A percentile compares a stretch with the other conserved stretches of the same genome.
Conservation (phyloP, 2,329 filamentous ascomycete species). For the Neofusicoccum laricinum region DNA sequence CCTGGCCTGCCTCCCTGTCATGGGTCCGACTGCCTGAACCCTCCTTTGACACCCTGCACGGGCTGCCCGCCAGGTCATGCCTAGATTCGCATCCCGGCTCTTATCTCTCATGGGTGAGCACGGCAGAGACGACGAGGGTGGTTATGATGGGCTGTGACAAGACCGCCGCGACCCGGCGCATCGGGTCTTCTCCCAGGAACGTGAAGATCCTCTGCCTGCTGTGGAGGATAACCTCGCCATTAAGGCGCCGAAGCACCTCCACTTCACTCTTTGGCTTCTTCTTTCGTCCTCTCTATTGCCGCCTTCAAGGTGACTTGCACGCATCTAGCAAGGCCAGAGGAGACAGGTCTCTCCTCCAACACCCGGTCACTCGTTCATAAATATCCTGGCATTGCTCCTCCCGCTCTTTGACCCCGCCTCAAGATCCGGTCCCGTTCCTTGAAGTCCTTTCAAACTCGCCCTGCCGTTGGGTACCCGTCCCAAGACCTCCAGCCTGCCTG, state of each 20-base stretch:
- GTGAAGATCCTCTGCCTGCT: slow-evolving; percentile 8
- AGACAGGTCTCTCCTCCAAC: background rate
- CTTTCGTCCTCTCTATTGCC: slow-evolving; percentile 5
- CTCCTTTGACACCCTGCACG: background rate
- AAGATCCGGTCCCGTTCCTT: background rate
- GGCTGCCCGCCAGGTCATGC: background rate
- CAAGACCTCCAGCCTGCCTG: background rate
- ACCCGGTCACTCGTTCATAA: background rate
- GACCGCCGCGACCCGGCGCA: background rate
- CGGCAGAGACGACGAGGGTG: background rate
- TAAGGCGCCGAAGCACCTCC: background rate
- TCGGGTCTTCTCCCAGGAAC: slow-evolving; percentile 5
- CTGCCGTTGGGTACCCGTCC: too few species aligned
- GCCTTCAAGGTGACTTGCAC: background rate
- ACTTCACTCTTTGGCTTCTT: background rate
- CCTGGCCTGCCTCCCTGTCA: background rate
- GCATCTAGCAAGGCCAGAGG: background rate
- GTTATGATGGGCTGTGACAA: slow-evolving; percentile 10
- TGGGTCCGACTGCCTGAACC: too few species aligned
- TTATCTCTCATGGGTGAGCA: background rate
- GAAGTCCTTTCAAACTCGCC: background rate
- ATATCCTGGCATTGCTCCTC: background rate
- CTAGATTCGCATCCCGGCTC: background rate
- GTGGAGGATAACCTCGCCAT: background rate
- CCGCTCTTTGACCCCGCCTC: background rate